These are phyloP conservation scores for Pontederia crassipes DNA, from an alignment of 176 grass and related monocot genomes.

Conservation along the genomic window DNA sequence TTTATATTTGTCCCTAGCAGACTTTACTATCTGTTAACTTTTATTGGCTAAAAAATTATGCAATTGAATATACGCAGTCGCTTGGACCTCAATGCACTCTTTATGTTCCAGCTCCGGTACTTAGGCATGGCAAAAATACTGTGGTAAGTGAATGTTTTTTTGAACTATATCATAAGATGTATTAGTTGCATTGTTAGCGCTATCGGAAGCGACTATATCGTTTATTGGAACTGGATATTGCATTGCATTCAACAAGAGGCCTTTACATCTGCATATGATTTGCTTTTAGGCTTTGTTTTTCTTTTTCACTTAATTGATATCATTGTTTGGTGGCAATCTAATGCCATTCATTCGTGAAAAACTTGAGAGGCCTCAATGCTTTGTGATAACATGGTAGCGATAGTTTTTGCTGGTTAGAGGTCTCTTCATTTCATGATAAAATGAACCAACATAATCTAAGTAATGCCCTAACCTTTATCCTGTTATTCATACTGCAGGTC, in stretches of 20 bases:
- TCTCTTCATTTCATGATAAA: neutral
- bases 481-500: slow-evolving; percentile 27
- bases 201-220: neutral
- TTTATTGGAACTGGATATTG: neutral
- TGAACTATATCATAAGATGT: neutral
- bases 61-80: slow-evolving; percentile 28
- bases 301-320: too few relatives aligned
- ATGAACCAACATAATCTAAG: neutral
- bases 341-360: too few relatives aligned
- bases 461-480: neutral
- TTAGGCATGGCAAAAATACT: slow-evolving; percentile 59
- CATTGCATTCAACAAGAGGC: neutral
- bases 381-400: too few relatives aligned
- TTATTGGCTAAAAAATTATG: slow-evolving; percentile 12
- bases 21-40: slow-evolving; percentile 12
- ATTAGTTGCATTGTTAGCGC: neutral
- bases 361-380: too few relatives aligned
- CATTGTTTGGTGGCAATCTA: too few relatives aligned
- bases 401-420: neutral
- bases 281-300: too few relatives aligned
- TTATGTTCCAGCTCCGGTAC: slow-evolving; percentile 74
- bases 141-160: slow-evolving; percentile 44
- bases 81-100: slow-evolving; percentile 76
- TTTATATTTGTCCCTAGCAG: neutral
- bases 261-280: too few relatives aligned